Evolutionary conservation across 352 stramenopile genomes (phyloP).

Genomic region (Phytophthora hibernalis): DNA sequence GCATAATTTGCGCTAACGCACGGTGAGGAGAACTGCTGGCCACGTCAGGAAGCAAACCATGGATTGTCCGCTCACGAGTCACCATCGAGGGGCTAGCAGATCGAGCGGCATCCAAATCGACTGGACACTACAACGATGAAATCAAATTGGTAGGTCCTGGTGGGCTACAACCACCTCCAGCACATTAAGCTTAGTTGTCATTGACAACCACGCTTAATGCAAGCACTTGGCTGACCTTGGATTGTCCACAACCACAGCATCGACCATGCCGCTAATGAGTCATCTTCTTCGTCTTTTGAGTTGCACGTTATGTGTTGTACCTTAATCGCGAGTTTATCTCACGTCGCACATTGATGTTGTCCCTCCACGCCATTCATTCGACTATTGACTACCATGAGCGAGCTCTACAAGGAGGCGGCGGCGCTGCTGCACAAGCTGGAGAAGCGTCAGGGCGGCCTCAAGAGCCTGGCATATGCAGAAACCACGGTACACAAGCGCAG

Average conservation of each 20-base stretch:
- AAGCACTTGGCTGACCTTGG: not conserved
- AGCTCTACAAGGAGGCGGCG: slow-evolving; percentile 86
- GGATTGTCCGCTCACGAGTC: too few relatives aligned
- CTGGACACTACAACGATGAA: not conserved
- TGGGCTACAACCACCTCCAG: not conserved
- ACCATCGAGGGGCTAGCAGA: too few relatives aligned
- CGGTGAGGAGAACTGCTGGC: too few relatives aligned
- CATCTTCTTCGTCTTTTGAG: too few relatives aligned
- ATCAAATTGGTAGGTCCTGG: not conserved
- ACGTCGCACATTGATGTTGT: slow-evolving; percentile 23
- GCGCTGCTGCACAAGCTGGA: slow-evolving; percentile 82
- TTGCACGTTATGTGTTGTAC: too few relatives aligned
- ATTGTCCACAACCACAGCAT: not conserved
- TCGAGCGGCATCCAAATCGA: too few relatives aligned
- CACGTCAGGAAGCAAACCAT: too few relatives aligned
- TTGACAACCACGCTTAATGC: too few relatives aligned
- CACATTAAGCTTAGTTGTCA: too few relatives aligned
- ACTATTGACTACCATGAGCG: slow-evolving; percentile 57
- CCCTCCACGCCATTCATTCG: slow-evolving; percentile 4
- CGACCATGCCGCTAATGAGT: not conserved
- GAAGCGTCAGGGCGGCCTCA: slow-evolving; percentile 80
- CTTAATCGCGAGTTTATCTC: too few relatives aligned
- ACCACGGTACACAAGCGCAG: slow-evolving; percentile 87
- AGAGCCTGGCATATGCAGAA: slow-evolving; percentile 85
- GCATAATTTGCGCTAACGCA: too few relatives aligned